Evolutionary conservation across 352 stramenopile genomes (phyloP).

Genomic region (Globisporangium alternatum): DNA sequence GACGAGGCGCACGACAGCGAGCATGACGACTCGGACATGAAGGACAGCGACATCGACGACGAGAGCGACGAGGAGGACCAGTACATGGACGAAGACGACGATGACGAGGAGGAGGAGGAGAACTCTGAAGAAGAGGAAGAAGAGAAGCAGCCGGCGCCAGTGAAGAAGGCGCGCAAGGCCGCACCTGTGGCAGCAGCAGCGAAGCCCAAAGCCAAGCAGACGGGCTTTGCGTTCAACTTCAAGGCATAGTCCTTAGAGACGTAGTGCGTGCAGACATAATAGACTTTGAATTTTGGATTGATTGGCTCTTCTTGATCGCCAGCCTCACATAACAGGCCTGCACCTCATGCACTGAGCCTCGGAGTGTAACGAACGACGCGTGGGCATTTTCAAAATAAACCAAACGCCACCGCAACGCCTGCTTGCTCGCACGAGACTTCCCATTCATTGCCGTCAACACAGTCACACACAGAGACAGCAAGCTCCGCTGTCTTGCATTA

Average conservation of each 20-base stretch:
- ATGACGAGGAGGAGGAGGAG: neutral
- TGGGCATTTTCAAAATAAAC: neutral
- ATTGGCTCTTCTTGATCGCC: neutral
- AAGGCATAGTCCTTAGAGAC: slow-evolving; percentile 15
- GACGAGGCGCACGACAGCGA: slow-evolving; percentile 19
- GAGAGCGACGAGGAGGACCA: slow-evolving; percentile 23
- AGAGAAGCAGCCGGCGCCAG: neutral
- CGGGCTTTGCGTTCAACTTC: slow-evolving; percentile 46
- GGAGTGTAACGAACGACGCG: neutral
- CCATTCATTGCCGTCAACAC: neutral
- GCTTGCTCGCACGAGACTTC: neutral
- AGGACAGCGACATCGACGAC: slow-evolving; percentile 19
- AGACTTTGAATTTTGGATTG: neutral
- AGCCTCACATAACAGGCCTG: neutral
- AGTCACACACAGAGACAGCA: neutral
- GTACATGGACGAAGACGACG: slow-evolving; percentile 10
- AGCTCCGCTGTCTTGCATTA: neutral
- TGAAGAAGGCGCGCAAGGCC: slow-evolving; percentile 6
- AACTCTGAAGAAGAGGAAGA: slow-evolving; percentile 9
- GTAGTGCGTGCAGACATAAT: neutral
- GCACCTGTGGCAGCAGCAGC: neutral
- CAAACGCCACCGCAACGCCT: neutral
- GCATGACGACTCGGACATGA: slow-evolving; percentile 14
- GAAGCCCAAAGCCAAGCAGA: slow-evolving; percentile 15
- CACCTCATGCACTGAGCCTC: neutral